Evolutionary conservation across 257 asterid species (phyloP).

Genomic region (Datura wrightii): DNA sequence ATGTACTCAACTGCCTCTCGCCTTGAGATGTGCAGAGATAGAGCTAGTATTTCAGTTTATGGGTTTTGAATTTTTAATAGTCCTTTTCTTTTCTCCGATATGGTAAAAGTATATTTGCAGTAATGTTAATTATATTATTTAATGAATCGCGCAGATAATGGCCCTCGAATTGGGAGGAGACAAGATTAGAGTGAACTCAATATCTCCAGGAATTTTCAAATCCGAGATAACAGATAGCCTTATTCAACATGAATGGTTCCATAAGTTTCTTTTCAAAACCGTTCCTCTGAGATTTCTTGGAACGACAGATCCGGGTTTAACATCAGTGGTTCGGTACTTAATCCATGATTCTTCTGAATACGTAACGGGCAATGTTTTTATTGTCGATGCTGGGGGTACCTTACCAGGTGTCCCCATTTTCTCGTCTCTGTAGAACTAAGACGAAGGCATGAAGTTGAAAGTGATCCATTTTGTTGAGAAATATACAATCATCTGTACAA

Average conservation of each 20-base stretch:
- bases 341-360: slow-evolving; percentile 50
- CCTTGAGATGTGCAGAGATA: too few relatives aligned
- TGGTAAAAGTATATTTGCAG: too few relatives aligned
- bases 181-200: slow-evolving; percentile 50
- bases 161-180: slow-evolving; percentile 46
- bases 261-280: slow-evolving; percentile 33
- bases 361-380: slow-evolving; percentile 46
- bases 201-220: slow-evolving; percentile 49
- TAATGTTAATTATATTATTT: not conserved
- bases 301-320: slow-evolving; percentile 47
- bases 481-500: too few relatives aligned
- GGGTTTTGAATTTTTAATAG: too few relatives aligned
- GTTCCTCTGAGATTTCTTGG: slow-evolving; percentile 36
- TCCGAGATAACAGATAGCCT: slow-evolving; percentile 47
- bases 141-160: slow-evolving; percentile 41
- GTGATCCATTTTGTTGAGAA: too few relatives aligned
- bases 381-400: slow-evolving; percentile 50
- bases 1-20: too few relatives aligned
- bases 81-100: too few relatives aligned
- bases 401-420: slow-evolving; percentile 47
- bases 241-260: slow-evolving; percentile 39
- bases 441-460: not conserved
- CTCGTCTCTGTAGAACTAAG: slow-evolving; percentile 38
- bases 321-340: slow-evolving; percentile 45
- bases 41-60: too few relatives aligned